Percentiles rank a stretch among this genome's conserved stretches.
Evolutionary conservation across 805 yeast genomes (phyloP).

Genomic region (Yarrowia sp.): DNA sequence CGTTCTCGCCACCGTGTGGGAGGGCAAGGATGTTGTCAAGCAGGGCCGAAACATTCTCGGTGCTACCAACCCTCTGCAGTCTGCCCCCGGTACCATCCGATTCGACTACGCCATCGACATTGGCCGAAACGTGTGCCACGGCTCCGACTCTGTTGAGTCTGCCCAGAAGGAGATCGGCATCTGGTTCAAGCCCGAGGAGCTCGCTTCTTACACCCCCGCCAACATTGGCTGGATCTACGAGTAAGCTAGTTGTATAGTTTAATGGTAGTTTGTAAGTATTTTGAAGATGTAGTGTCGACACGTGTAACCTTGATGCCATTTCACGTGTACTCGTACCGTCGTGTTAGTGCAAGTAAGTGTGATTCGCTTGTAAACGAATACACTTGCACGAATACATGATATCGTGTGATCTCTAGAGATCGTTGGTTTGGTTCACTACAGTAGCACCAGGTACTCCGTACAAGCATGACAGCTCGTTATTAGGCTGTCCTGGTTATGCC

Average conservation of each 20-base stretch:
- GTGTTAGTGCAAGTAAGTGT: no score
- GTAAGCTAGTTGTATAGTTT: slow-evolving; percentile 44
- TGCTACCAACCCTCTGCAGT: slow-evolving; percentile 96
- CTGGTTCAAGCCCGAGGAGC: slow-evolving; percentile 98
- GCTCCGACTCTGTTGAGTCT: slow-evolving; percentile 98
- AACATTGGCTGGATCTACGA: slow-evolving; percentile 90
- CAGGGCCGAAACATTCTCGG: slow-evolving; percentile 97
- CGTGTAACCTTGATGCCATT: slow-evolving; percentile 1
- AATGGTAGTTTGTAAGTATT: background rate
- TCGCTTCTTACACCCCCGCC: slow-evolving; percentile 87
- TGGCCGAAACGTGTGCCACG: slow-evolving; percentile 99
- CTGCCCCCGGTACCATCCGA: slow-evolving; percentile 99
- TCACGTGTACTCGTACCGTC: no score
- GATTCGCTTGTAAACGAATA: no score
- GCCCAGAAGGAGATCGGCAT: slow-evolving; percentile 93
- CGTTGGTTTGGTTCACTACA: no score
- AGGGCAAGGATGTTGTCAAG: slow-evolving; percentile 99
- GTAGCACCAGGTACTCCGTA: no score
- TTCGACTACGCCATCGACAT: slow-evolving; percentile 98
- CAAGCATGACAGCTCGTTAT: no score
- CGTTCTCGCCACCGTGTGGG: slow-evolving; percentile 98
- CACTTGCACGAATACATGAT: no score
- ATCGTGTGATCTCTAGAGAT: no score
- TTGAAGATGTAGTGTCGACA: background rate
- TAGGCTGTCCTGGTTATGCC: no score